phyloP scores from a whole-genome alignment of 2,329 filamentous ascomycete genomes.

The Pseudogymnoascus sp. region DNA sequence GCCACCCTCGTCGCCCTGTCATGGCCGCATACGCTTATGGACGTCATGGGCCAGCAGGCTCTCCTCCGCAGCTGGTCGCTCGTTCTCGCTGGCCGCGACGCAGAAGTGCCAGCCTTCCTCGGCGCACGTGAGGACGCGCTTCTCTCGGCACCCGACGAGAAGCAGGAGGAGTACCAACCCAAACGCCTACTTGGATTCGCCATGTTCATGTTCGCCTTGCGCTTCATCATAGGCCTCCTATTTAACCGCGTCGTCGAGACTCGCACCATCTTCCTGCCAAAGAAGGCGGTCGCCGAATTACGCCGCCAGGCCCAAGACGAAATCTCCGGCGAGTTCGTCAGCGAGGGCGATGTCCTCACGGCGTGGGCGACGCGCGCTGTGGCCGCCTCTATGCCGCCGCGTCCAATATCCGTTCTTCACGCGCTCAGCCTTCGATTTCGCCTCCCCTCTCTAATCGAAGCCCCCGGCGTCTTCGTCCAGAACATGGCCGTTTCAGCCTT shows the following conservation, averaged over 20 bases:
- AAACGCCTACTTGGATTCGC: conserved; percentile 24
- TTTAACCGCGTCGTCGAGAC: conserved; percentile 28
- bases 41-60: conserved; percentile 37
- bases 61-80: conserved; percentile 41
- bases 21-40: conserved; percentile 42
- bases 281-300: conserved; percentile 25
- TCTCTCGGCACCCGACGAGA: conserved; percentile 17
- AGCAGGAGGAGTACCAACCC: conserved; percentile 22
- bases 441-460: conserved; percentile 26
- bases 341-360: conserved; percentile 39
- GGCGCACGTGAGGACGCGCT: conserved; percentile 34
- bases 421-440: conserved; percentile 32
- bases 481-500: conserved; percentile 25
- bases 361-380: conserved; percentile 33
- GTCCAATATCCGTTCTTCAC: conserved; percentile 33
- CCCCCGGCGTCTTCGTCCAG: conserved; percentile 22
- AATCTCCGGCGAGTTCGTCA: conserved; percentile 31
- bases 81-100: conserved; percentile 37
- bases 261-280: conserved; percentile 36
- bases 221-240: conserved; percentile 30
- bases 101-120: conserved; percentile 33
- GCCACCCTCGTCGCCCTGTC: conserved; percentile 41
- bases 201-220: conserved; percentile 29
- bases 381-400: conserved; percentile 22
- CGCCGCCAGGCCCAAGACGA: conserved; percentile 29